Conservation (phyloP, 2,329 filamentous ascomycete species). For the Stachybotrys elegans region DNA sequence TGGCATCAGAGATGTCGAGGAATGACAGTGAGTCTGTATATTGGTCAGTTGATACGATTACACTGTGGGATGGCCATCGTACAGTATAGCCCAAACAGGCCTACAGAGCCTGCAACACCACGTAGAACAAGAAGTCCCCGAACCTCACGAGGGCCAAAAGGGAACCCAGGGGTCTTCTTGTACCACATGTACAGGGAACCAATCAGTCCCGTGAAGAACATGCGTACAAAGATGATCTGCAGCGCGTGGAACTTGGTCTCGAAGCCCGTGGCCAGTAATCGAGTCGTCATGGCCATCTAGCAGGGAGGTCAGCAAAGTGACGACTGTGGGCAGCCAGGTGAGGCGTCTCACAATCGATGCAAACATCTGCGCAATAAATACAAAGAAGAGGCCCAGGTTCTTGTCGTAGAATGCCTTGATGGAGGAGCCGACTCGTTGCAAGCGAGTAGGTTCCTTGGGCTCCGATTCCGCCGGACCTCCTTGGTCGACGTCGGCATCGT, state of each 20-base stretch:
- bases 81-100: constrained; percentile 56
- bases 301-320: constrained; percentile 5
- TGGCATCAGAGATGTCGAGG: constrained; percentile 71
- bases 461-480: too few species aligned
- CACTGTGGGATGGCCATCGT: background rate
- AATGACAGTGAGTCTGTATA: constrained; percentile 49
- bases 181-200: constrained; percentile 35
- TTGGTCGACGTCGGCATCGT: too few species aligned
- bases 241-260: constrained; percentile 33
- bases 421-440: background rate
- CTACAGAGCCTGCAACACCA: constrained; percentile 59
- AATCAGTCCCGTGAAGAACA: constrained; percentile 30
- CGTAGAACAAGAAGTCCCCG: constrained; percentile 58
- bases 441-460: background rate
- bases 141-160: constrained; percentile 59
- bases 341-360: constrained; percentile 28
- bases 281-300: constrained; percentile 35
- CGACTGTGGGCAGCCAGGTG: background rate
- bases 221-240: constrained; percentile 38
- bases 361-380: constrained; percentile 35
- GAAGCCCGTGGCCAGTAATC: constrained; percentile 26
- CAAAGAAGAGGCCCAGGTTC: constrained; percentile 33
- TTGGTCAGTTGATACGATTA: background rate
- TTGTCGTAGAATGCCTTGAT: constrained; percentile 41
- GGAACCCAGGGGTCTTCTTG: constrained; percentile 52